phyloP scores from a whole-genome alignment of 495 filamentous ascomycete species.

The Hypoxylon fragiforme region DNA sequence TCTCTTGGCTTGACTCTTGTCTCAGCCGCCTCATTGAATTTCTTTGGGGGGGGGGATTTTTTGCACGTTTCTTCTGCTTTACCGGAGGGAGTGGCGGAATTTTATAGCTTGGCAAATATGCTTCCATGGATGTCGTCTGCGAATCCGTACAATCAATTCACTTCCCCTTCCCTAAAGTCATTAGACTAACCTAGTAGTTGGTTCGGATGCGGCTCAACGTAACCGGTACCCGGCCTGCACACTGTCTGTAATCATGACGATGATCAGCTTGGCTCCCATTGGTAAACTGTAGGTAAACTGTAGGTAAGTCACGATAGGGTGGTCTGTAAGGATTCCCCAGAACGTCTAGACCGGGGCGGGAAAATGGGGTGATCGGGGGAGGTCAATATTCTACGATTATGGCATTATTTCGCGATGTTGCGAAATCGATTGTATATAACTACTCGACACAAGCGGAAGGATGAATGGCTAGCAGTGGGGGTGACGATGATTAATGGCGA shows the following conservation, averaged over 20 bases:
- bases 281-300: not conserved
- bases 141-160: not conserved
- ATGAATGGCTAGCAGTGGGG: not conserved
- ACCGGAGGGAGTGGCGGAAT: not conserved
- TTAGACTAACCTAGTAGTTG: too few species aligned
- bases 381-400: not conserved
- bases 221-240: conserved; percentile 11
- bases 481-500: not conserved
- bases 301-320: not conserved
- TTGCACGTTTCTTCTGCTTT: not conserved
- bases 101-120: not conserved
- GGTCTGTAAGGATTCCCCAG: not conserved
- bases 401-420: not conserved
- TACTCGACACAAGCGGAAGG: too few species aligned
- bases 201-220: conserved; percentile 30
- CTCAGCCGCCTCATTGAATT: not conserved
- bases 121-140: too few species aligned
- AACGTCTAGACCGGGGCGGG: not conserved
- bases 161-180: conserved; percentile 4
- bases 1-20: not conserved
- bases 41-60: too few species aligned
- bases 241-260: conserved; percentile 16
- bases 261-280: not conserved
- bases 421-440: too few species aligned
- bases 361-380: not conserved